Conservation (phyloP, 352 stramenopile species). For the Pythium brachiatum region DNA sequence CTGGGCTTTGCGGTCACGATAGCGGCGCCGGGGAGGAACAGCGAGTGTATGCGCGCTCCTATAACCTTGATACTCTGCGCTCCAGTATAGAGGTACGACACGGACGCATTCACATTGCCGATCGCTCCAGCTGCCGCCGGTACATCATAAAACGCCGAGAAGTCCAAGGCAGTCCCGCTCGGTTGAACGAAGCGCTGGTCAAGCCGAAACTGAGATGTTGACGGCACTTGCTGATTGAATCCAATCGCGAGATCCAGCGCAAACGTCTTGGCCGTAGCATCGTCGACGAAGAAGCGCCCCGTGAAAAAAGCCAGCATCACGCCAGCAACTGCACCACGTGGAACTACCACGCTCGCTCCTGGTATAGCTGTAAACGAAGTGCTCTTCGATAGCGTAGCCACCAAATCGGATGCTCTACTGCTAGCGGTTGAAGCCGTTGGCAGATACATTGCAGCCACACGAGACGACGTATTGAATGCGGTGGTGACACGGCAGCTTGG, state of each 20-base stretch:
- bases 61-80: constrained; percentile 46
- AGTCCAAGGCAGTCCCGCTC: constrained; percentile 44
- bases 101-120: constrained; percentile 20
- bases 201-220: constrained; percentile 28
- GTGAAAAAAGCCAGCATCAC: constrained; percentile 49
- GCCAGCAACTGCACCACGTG: constrained; percentile 19
- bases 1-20: constrained; percentile 21
- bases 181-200: constrained; percentile 48
- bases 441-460: constrained; percentile 39
- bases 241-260: constrained; percentile 44
- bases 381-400: constrained; percentile 25
- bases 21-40: constrained; percentile 36
- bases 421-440: constrained; percentile 26
- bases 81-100: constrained; percentile 38
- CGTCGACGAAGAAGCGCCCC: constrained; percentile 52
- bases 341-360: constrained; percentile 26
- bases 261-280: constrained; percentile 43
- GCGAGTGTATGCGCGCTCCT: constrained; percentile 30
- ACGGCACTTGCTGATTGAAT: constrained; percentile 19
- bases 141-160: constrained; percentile 33
- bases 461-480: constrained; percentile 43
- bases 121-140: constrained; percentile 5
- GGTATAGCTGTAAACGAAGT: constrained; percentile 32
- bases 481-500: constrained; percentile 30
- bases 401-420: constrained; percentile 29